Percentiles rank a stretch among this genome's conserved stretches.
These are phyloP conservation scores for Epichloe bromicola DNA, from an alignment of 2,329 filamentous ascomycete species.

Conservation along the genomic window DNA sequence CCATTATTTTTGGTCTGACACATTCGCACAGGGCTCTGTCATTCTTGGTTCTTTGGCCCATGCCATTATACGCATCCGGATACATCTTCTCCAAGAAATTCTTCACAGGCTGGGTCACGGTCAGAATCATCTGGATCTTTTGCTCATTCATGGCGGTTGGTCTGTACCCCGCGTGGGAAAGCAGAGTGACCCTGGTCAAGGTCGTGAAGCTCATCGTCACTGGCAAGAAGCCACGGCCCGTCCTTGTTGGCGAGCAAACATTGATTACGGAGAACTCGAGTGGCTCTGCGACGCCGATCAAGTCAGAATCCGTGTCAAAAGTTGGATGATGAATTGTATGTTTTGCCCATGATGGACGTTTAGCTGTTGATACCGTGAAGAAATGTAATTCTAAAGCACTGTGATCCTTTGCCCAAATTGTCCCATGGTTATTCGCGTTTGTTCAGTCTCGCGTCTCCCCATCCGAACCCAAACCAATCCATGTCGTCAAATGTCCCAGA, in stretches of 20 bases:
- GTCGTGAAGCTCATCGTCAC: conserved; percentile 10
- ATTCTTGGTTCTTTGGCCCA: conserved; percentile 75
- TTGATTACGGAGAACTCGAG: neutral
- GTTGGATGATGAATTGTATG: neutral
- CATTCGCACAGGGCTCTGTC: conserved; percentile 39
- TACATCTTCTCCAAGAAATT: conserved; percentile 52
- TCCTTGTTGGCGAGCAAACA: conserved; percentile 1
- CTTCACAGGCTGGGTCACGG: conserved; percentile 62
- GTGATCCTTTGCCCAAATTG: neutral
- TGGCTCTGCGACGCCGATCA: conserved; percentile 4
- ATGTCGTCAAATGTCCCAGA: neutral
- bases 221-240: conserved; percentile 4
- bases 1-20: neutral
- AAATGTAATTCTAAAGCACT: neutral
- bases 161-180: conserved; percentile 71
- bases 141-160: conserved; percentile 60
- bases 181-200: conserved; percentile 42
- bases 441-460: too few species aligned
- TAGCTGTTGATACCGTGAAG: neutral
- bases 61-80: conserved; percentile 73
- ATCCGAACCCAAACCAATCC: neutral
- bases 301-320: conserved; percentile 1
- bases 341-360: too few species aligned
- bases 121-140: conserved; percentile 63
- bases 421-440: neutral